Percentiles rank a stretch among this genome's conserved stretches.
Evolutionary conservation across 805 yeast genomes (phyloP).

Genomic region (Kodamaea jinghongensis): DNA sequence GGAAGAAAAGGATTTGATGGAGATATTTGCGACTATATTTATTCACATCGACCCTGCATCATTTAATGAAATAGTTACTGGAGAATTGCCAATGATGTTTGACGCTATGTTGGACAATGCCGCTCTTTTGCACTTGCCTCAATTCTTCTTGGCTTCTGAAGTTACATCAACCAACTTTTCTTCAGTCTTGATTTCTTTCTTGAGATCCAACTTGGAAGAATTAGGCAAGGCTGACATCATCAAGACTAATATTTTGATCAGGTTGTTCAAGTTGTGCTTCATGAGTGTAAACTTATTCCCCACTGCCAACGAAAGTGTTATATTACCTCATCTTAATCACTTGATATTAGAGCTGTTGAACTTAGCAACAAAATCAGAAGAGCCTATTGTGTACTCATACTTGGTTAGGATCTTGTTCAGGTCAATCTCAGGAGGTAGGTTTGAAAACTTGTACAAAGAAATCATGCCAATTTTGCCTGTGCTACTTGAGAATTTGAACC

Average conservation of each 20-base stretch:
- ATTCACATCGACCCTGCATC: constrained; percentile 94
- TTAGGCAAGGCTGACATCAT: constrained; percentile 79
- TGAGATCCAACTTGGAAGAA: constrained; percentile 71
- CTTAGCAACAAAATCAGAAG: constrained; percentile 79
- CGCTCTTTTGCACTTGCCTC: constrained; percentile 86
- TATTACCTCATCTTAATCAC: constrained; percentile 83
- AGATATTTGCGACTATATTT: constrained; percentile 88
- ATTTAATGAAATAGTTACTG: constrained; percentile 84
- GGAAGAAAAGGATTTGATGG: constrained; percentile 95
- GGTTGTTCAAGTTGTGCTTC: constrained; percentile 88
- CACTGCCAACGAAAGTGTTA: constrained; percentile 77
- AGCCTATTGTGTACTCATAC: constrained; percentile 87
- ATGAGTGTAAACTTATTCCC: constrained; percentile 96
- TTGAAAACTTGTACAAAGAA: constrained; percentile 88
- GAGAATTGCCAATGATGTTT: constrained; percentile 75
- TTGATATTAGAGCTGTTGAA: constrained; percentile 78
- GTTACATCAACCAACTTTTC: constrained; percentile 88
- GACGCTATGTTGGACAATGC: constrained; percentile 79
- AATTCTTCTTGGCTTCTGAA: constrained; percentile 90
- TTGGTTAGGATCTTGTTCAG: constrained; percentile 85
- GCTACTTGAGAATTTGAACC: constrained; percentile 78
- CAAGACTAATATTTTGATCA: constrained; percentile 74
- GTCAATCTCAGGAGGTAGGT: constrained; percentile 95
- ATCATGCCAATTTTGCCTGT: constrained; percentile 89
- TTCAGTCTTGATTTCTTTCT: constrained; percentile 73